Base-by-base conservation (phyloP, 2,329 filamentous ascomycete genomes). In the Plenodomus tracheiphilus region DNA sequence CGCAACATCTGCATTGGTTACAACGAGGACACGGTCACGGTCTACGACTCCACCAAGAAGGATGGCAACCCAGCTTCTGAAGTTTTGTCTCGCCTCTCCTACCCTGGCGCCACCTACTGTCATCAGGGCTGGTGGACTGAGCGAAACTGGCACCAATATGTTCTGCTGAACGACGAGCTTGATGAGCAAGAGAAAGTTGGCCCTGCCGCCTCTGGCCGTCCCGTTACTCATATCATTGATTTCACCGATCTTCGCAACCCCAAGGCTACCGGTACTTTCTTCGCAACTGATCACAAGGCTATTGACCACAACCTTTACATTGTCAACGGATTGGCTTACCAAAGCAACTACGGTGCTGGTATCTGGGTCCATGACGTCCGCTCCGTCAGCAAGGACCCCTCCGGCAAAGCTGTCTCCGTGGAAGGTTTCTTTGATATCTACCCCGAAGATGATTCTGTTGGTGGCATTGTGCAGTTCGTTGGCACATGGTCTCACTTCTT, bases 121-220 rank as follows among this genome's bases (percentile, higher is more conserved):
- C 82, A 85, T 61, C 81, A 83, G 62, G 82, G 82, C 3, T 82
- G 80, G 80, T 72, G 83, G 25, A 74, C 80, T 1, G 65, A 71
- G 56, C 45, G 58, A 20, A 56, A 68, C 45, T 65, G 62, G 58
- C 68, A 71, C 49, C 61, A 71, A 40, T 70, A 60, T 43, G 51
- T 72, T 15, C 51, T 70, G 20, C 46, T 67, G n/a, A 65, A 69
- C 56, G 66, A 70, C 43, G 67, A 70, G 43, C 61, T 68, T 22
- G 67, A 70, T 25, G 67, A 70, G 54, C 55, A 54, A 38, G 51
- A 66, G 37, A 48, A 54, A 13, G 58, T 60, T 13, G 69, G 67
- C 1, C 59, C 64, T 2, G 67, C 59, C 25, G 62, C 66, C 7
- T 63, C 66, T 30, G 68, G 68, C 39, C 59, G 62, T 35, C 66